These are phyloP conservation scores for Hanseniaspora uvarum DNA, from an alignment of 1,139 yeast genomes.

Conservation along the genomic window DNA sequence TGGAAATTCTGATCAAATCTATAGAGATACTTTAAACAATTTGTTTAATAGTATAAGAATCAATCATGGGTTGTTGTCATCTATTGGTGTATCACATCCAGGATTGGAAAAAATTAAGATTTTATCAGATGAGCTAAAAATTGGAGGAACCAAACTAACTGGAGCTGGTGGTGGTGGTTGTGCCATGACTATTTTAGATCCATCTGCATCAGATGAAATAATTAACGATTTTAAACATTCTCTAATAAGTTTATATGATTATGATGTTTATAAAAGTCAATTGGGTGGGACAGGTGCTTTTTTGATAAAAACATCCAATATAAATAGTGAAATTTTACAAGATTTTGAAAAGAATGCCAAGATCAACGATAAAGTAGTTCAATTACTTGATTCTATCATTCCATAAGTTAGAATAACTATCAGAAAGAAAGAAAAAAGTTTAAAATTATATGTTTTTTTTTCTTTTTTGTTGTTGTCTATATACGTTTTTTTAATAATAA, in stretches of 20 bases:
- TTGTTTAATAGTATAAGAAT: conserved; percentile 62
- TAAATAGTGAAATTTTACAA: background rate
- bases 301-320: conserved; percentile 31
- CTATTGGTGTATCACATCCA: conserved; percentile 90
- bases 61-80: conserved; percentile 78
- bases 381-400: conserved; percentile 1
- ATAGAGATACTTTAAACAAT: conserved; percentile 31
- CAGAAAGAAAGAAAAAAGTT: no score
- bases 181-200: conserved; percentile 69
- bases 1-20: background rate
- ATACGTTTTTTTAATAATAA: background rate
- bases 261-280: conserved; percentile 68
- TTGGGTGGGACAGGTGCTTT: conserved; percentile 87
- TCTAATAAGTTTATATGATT: conserved; percentile 42
- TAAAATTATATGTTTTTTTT: no score
- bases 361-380: background rate
- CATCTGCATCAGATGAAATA: conserved; percentile 37
- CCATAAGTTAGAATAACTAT: conserved; percentile 3
- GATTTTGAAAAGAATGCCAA: background rate
- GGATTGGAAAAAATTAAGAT: conserved; percentile 62
- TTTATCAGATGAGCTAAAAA: conserved; percentile 46
- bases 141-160: conserved; percentile 88
- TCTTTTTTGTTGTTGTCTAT: background rate
- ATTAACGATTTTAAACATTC: conserved; percentile 31
- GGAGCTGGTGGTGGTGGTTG: conserved; percentile 99